Percentiles rank a stretch among this genome's conserved stretches.
Conservation (phyloP, 495 filamentous ascomycete genomes). For the Annulohypoxylon bovei region DNA sequence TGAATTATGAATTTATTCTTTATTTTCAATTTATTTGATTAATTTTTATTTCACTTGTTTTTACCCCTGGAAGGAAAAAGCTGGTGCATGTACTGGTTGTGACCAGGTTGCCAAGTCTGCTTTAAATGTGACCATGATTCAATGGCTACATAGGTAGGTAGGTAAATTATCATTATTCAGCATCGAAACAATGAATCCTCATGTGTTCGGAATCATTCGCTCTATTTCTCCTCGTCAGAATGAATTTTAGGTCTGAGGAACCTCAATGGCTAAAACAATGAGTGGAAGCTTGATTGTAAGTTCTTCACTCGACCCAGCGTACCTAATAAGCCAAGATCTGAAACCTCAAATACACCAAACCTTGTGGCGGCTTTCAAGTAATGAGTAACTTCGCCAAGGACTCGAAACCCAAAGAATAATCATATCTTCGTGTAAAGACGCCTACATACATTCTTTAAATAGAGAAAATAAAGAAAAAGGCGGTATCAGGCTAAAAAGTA, state of each 20-base stretch:
- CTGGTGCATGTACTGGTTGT: not conserved
- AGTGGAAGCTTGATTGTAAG: not conserved
- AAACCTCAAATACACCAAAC: not conserved
- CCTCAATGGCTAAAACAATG: not conserved
- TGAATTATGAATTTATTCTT: not conserved
- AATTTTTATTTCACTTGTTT: conserved; percentile 17
- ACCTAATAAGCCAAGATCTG: not conserved
- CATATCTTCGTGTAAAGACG: not conserved
- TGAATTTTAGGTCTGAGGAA: not conserved
- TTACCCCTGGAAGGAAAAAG: not conserved
- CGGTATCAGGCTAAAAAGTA: too few species aligned
- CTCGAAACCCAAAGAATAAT: not conserved
- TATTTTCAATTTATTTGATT: conserved; percentile 13
- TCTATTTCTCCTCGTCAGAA: not conserved
- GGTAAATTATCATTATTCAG: too few species aligned
- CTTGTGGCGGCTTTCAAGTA: not conserved
- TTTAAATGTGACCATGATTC: not conserved
- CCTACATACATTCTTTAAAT: too few species aligned
- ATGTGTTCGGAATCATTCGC: not conserved
- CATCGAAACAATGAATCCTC: not conserved
- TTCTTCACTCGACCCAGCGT: not conserved
- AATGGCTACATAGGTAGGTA: too few species aligned
- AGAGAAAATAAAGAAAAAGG: too few species aligned
- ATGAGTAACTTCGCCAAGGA: not conserved
- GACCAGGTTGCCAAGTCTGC: too few species aligned